Evolutionary conservation across 2,329 filamentous ascomycete genomes (phyloP).

Genomic region (Camptophora hylomeconis): DNA sequence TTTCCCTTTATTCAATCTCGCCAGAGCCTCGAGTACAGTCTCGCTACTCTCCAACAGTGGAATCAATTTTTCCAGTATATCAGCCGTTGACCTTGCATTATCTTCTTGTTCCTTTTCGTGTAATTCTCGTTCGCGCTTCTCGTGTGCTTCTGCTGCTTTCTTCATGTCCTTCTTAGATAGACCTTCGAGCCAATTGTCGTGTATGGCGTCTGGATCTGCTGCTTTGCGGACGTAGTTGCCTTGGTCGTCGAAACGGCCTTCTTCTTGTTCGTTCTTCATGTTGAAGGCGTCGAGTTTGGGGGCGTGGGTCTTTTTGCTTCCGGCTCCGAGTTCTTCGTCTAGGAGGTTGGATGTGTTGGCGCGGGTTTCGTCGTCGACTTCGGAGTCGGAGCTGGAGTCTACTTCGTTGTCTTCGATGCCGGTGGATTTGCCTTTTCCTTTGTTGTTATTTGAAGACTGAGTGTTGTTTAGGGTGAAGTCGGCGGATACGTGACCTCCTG

Average conservation of each 20-base stretch:
- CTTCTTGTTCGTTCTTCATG: slow-evolving; percentile 77
- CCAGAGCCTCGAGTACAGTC: slow-evolving; percentile 76
- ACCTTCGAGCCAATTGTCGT: slow-evolving; percentile 87
- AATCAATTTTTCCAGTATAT: slow-evolving; percentile 64
- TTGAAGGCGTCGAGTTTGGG: slow-evolving; percentile 96
- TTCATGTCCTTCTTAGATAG: slow-evolving; percentile 89
- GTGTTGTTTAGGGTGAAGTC: slow-evolving; percentile 37
- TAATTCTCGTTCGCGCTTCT: slow-evolving; percentile 67
- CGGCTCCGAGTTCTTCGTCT: slow-evolving; percentile 81
- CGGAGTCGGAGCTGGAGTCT: slow-evolving; percentile 45
- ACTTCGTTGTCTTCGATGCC: slow-evolving; percentile 53
- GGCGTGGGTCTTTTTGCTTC: slow-evolving; percentile 82
- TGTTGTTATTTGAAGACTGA: slow-evolving; percentile 2
- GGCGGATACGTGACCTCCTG: slow-evolving; percentile 52
- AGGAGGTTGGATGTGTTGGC: slow-evolving; percentile 63
- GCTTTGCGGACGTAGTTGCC: slow-evolving; percentile 90
- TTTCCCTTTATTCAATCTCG: slow-evolving; percentile 59
- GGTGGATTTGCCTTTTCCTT: slow-evolving; percentile 23
- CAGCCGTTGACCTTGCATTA: slow-evolving; percentile 59
- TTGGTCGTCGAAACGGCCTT: slow-evolving; percentile 78
- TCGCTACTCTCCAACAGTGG: slow-evolving; percentile 63
- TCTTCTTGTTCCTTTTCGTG: slow-evolving; percentile 59
- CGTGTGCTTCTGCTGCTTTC: slow-evolving; percentile 72
- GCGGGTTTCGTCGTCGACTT: slow-evolving; percentile 51
- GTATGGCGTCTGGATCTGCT: slow-evolving; percentile 71